Conservation (phyloP, 179 eudicot species). For the Pouteria campechiana region DNA sequence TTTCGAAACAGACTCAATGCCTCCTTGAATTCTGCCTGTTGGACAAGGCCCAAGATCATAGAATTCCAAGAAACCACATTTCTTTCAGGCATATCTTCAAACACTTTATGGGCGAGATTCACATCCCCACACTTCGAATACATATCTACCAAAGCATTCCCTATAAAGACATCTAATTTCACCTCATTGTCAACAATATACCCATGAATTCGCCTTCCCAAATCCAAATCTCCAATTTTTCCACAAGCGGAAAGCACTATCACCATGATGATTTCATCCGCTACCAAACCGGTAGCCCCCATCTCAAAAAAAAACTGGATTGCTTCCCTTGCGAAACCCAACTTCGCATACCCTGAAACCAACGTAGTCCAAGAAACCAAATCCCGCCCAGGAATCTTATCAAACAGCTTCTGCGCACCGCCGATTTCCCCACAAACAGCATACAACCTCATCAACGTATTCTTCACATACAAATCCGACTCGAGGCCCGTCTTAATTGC, state of each 20-base stretch:
- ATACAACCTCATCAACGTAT: conserved; percentile 20
- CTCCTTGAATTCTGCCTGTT: conserved; percentile 15
- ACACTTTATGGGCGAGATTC: conserved; percentile 10
- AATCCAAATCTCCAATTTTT: conserved; percentile 18
- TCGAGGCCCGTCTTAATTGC: conserved; percentile 15
- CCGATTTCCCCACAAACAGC: conserved; percentile 15
- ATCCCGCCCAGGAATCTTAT: conserved; percentile 12
- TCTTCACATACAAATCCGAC: conserved; percentile 14
- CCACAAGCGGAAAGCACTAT: conserved; percentile 23
- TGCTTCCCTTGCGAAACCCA: conserved; percentile 15
- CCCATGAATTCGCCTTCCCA: conserved; percentile 18
- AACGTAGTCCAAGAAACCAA: conserved; percentile 27
- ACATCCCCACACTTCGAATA: conserved; percentile 25
- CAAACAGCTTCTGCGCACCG: conserved; percentile 13
- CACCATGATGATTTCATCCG: conserved; percentile 21
- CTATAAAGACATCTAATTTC: conserved; percentile 17
- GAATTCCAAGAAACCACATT: conserved; percentile 36
- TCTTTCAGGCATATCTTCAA: conserved; percentile 18
- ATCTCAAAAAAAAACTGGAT: conserved; percentile 7
- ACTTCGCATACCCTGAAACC: conserved; percentile 23
- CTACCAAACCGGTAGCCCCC: conserved; percentile 6
- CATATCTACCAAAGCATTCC: conserved; percentile 27
- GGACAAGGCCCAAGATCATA: conserved; percentile 18
- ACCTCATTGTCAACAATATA: conserved; percentile 10
- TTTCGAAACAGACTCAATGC: conserved; percentile 16